Evolutionary conservation across 1,139 yeast genomes (phyloP).

Genomic region (Lodderomyces oxycetoniae): DNA sequence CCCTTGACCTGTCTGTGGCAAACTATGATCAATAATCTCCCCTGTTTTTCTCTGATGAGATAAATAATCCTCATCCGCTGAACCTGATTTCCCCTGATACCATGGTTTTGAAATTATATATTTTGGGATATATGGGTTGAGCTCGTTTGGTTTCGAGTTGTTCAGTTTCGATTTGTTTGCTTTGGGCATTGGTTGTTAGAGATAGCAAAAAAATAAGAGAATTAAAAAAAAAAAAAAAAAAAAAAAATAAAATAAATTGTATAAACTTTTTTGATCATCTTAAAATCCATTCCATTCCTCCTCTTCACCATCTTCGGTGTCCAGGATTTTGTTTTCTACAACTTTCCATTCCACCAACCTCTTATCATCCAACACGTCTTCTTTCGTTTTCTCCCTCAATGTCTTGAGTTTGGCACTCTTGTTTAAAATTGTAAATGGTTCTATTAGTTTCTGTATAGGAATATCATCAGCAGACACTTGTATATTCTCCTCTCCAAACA

Average conservation of each 20-base stretch:
- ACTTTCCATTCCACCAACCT: conserved; percentile 68
- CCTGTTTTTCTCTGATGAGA: conserved; percentile 24
- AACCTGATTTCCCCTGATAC: conserved; percentile 18
- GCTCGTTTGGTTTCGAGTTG: conserved; percentile 12
- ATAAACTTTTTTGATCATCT: conserved; percentile 29
- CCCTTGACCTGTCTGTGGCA: conserved; percentile 31
- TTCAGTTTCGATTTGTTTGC: background rate
- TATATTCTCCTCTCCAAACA: conserved; percentile 41
- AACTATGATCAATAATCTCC: conserved; percentile 26
- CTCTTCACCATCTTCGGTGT: conserved; percentile 15
- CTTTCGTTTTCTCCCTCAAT: conserved; percentile 58
- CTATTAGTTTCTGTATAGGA: conserved; percentile 53
- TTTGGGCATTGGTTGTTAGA: background rate
- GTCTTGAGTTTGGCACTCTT: conserved; percentile 54
- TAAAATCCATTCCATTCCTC: conserved; percentile 19
- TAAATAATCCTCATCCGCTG: conserved; percentile 17
- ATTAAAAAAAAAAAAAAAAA: background rate
- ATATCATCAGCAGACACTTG: conserved; percentile 36
- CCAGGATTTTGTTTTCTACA: conserved; percentile 23
- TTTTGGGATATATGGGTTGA: conserved; percentile 26
- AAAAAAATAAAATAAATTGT: conserved; percentile 4
- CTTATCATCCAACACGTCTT: conserved; percentile 61
- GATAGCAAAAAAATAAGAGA: background rate
- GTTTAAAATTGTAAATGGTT: conserved; percentile 54
- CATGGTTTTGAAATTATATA: conserved; percentile 29